Evolutionary conservation across 257 asterid genomes (phyloP).

Genomic region (Leptodermis oblonga): DNA sequence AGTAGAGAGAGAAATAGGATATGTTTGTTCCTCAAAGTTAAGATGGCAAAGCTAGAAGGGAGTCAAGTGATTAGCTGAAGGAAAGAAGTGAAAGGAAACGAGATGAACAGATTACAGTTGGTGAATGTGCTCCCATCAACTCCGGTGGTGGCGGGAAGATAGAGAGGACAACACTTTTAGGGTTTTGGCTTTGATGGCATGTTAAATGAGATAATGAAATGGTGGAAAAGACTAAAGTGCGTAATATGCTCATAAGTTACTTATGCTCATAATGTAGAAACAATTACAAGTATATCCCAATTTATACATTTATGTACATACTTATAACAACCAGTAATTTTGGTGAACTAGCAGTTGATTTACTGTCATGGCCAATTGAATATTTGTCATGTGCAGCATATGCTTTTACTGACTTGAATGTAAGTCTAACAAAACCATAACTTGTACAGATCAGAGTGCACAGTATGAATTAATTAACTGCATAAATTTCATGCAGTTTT

Average conservation of each 20-base stretch:
- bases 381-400: background rate
- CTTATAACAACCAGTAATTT: background rate
- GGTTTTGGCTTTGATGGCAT: background rate
- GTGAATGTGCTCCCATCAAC: background rate
- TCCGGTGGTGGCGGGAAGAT: background rate
- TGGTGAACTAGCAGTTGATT: background rate
- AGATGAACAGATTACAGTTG: background rate
- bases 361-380: background rate
- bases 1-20: background rate
- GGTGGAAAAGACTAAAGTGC: background rate
- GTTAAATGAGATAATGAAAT: background rate
- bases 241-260: background rate
- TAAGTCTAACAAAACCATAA: background rate
- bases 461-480: background rate
- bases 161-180: background rate
- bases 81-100: background rate
- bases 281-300: background rate
- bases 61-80: background rate
- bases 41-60: background rate
- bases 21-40: background rate
- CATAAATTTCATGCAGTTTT: background rate
- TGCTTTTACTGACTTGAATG: background rate
- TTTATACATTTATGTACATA: background rate
- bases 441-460: background rate
- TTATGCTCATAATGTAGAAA: background rate